phyloP scores from a whole-genome alignment of 371 early-diverging fungal species.

The Mucor racemosus region DNA sequence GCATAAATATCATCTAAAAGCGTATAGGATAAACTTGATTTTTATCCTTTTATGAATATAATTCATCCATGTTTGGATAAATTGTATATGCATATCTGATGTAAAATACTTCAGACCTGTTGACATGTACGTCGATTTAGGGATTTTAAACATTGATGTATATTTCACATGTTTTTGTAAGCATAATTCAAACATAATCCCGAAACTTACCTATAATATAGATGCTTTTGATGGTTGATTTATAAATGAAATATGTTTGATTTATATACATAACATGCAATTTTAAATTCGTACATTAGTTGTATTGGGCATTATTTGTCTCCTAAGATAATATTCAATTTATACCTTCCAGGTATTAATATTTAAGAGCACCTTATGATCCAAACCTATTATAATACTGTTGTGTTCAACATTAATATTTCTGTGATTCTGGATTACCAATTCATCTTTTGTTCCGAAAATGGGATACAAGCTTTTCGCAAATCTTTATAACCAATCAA shows the following conservation, averaged over 20 bases:
- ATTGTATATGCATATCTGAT: neutral
- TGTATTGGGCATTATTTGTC: neutral
- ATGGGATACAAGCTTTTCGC: neutral
- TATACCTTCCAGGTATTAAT: neutral
- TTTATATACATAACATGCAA: neutral
- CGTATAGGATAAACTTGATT: too few relatives aligned
- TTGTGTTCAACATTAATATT: neutral
- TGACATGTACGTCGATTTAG: neutral
- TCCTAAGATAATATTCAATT: neutral
- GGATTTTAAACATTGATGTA: neutral
- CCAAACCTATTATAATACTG: neutral
- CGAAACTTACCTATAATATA: neutral
- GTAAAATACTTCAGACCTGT: neutral
- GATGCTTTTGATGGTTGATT: neutral
- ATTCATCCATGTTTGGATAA: neutral
- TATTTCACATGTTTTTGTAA: neutral
- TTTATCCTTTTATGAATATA: neutral
- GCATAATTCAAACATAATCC: neutral
- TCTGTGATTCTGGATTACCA: constrained; percentile 6
- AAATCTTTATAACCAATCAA: neutral
- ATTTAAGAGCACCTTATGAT: neutral
- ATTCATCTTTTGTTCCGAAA: neutral
- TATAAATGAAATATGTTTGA: too few relatives aligned
- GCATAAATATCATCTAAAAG: too few relatives aligned
- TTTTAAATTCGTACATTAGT: neutral